phyloP scores from a whole-genome alignment of 306 rosid genomes.

The Glycine latifolia region DNA sequence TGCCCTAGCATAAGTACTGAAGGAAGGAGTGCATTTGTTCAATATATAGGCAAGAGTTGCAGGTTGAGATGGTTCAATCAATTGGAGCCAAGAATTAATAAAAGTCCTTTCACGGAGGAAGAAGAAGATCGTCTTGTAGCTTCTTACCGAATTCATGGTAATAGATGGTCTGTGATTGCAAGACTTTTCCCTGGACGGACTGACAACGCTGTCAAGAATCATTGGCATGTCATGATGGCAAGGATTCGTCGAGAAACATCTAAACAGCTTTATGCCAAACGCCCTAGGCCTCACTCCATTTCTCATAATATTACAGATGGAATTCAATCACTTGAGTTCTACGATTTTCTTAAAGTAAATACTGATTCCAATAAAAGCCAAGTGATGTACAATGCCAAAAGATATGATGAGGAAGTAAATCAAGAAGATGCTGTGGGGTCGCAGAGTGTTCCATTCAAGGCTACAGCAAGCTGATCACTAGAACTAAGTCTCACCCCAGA shows the following conservation, averaged over 20 bases:
- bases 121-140: conserved; percentile 86
- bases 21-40: too few species aligned
- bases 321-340: conserved; percentile 73
- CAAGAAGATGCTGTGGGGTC: conserved; percentile 48
- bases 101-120: conserved; percentile 84
- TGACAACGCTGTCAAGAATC: conserved; percentile 95
- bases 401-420: conserved; percentile 81
- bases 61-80: conserved; percentile 99
- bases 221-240: conserved; percentile 98
- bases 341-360: conserved; percentile 81
- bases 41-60: conserved; percentile 79
- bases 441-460: conserved; percentile 44
- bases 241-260: conserved; percentile 69
- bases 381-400: conserved; percentile 69
- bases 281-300: neutral
- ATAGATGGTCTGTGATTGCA: conserved; percentile 92
- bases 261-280: conserved; percentile 33
- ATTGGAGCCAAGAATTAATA: conserved; percentile 87
- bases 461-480: too few species aligned
- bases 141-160: conserved; percentile 81
- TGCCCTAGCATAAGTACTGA: too few species aligned
- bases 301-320: conserved; percentile 33
- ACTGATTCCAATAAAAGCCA: conserved; percentile 75
- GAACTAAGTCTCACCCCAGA: too few species aligned
- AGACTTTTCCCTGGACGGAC: conserved; percentile 94